Evolutionary conservation across 768 basidiomycete genomes (phyloP).

Genomic region (Pulveroboletus frians): DNA sequence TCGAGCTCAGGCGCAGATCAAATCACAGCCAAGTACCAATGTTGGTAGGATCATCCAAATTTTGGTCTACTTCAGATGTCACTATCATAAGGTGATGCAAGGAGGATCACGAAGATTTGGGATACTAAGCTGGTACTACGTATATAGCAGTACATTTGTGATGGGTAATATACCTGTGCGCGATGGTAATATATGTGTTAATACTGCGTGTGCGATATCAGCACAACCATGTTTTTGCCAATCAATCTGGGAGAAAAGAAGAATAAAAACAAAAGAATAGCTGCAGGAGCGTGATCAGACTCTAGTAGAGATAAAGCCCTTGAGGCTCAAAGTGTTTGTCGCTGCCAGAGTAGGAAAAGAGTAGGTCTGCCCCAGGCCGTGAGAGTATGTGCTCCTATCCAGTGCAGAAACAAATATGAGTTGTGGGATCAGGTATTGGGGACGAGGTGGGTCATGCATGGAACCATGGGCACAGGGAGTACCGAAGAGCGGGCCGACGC

Average conservation of each 20-base stretch:
- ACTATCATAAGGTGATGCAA: neutral
- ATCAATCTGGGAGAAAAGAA: neutral
- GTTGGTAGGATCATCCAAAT: neutral
- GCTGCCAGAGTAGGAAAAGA: neutral
- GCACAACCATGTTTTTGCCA: neutral
- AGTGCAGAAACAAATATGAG: neutral
- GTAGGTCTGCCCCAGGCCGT: neutral
- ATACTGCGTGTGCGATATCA: neutral
- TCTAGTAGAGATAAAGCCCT: neutral
- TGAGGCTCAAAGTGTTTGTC: neutral
- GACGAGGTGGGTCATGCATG: too few relatives aligned
- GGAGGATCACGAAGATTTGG: neutral
- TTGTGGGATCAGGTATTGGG: neutral
- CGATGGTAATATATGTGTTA: neutral
- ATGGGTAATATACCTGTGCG: neutral
- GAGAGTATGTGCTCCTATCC: neutral
- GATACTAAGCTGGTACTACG: neutral
- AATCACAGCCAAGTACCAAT: neutral
- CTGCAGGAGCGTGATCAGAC: neutral
- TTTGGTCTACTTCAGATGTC: neutral
- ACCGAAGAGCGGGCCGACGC: too few relatives aligned
- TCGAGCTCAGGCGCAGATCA: too few relatives aligned
- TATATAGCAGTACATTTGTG: neutral
- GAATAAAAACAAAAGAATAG: neutral
- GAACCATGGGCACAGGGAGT: too few relatives aligned